These are phyloP conservation scores for Penicillium waksmanii DNA, from an alignment of 495 filamentous ascomycete species.

Conservation along the genomic window DNA sequence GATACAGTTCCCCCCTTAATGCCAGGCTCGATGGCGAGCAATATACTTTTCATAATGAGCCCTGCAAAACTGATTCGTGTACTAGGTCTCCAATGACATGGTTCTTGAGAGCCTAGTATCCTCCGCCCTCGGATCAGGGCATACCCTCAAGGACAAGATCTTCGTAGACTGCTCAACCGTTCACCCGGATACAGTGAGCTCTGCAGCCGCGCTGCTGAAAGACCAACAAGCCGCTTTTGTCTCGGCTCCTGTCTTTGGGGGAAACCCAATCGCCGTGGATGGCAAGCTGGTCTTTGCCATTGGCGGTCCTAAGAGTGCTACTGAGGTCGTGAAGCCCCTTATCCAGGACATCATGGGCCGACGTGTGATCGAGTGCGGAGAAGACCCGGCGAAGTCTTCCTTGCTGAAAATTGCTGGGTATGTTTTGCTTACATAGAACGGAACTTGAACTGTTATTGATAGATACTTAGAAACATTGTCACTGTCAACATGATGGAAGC, in stretches of 20 bases:
- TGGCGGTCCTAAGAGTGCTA: slow-evolving; percentile 41
- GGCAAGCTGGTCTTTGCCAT: slow-evolving; percentile 54
- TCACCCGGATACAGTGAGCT: slow-evolving; percentile 43
- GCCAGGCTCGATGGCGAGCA: background rate
- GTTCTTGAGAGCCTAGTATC: slow-evolving; percentile 43
- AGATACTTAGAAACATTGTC: slow-evolving; percentile 43
- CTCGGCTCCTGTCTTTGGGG: slow-evolving; percentile 51
- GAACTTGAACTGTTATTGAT: slow-evolving; percentile 7
- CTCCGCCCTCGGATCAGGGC: slow-evolving; percentile 33
- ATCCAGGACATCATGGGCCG: slow-evolving; percentile 52
- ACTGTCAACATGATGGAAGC: slow-evolving; percentile 55
- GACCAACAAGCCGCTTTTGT: slow-evolving; percentile 42
- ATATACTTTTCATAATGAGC: background rate
- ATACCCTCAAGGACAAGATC: slow-evolving; percentile 47
- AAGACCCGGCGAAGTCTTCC: slow-evolving; percentile 49
- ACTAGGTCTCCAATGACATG: slow-evolving; percentile 46
- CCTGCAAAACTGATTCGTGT: background rate
- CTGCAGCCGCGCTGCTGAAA: slow-evolving; percentile 39
- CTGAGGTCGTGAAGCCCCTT: slow-evolving; percentile 43
- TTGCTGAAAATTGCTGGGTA: slow-evolving; percentile 53
- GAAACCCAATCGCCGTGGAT: slow-evolving; percentile 47
- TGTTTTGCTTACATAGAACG: slow-evolving; percentile 7
- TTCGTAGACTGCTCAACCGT: slow-evolving; percentile 56
- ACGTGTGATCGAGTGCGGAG: slow-evolving; percentile 51
- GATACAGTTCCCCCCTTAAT: background rate